Conservation (phyloP, 2,329 filamentous ascomycete genomes). For the Beauveria caledonica region DNA sequence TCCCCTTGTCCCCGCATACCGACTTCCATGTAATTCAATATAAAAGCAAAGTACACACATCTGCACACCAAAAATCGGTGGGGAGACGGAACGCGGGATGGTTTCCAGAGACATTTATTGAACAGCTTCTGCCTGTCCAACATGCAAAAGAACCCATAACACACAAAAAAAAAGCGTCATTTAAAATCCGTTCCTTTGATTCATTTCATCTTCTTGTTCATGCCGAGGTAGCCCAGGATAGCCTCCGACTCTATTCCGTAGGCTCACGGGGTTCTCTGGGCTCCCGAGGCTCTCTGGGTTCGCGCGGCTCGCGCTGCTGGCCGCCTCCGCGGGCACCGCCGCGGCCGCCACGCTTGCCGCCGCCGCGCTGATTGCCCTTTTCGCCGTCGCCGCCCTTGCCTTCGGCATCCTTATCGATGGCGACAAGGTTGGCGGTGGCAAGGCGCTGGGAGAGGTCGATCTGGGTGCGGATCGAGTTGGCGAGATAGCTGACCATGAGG, state of each 20-base stretch:
- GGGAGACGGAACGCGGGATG: not conserved
- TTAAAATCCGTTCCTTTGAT: not conserved
- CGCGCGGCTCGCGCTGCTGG: constrained; percentile 42
- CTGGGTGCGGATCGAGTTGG: constrained; percentile 97
- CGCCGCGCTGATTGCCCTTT: constrained; percentile 35
- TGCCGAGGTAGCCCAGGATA: not conserved
- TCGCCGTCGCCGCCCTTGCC: constrained; percentile 35
- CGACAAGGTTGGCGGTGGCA: constrained; percentile 63
- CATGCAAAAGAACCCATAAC: not conserved
- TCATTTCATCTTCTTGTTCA: constrained; percentile 12
- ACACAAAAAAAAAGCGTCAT: not conserved
- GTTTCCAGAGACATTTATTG: not conserved
- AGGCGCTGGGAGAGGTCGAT: constrained; percentile 95
- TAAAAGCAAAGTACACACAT: not conserved
- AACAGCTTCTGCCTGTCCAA: not conserved
- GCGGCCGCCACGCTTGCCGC: constrained; percentile 42
- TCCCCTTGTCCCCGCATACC: not conserved
- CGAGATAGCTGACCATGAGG: constrained; percentile 93
- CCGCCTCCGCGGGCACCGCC: constrained; percentile 43
- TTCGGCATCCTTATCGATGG: constrained; percentile 41
- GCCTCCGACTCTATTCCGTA: constrained; percentile 23
- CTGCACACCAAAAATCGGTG: not conserved
- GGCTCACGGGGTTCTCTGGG: constrained; percentile 19
- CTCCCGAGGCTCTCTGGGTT: constrained; percentile 29
- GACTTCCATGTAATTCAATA: not conserved